Conservation (phyloP, 2,329 filamentous ascomycete genomes). For the Paradendryphiella salina region DNA sequence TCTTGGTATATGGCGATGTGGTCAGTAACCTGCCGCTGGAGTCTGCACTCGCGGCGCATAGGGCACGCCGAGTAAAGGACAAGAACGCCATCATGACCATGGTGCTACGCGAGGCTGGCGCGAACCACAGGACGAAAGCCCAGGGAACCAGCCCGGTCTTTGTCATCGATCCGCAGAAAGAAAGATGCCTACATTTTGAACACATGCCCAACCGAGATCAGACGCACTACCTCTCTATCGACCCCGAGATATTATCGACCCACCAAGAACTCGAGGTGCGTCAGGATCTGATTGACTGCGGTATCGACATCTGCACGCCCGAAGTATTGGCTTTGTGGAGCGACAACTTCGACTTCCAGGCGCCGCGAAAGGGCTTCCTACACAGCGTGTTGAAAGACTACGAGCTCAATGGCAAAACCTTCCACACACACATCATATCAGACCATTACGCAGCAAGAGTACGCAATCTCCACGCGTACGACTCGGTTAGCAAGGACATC, state of each 20-base stretch:
- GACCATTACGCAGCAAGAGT: constrained; percentile 86
- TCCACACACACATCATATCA: constrained; percentile 83
- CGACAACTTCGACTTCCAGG: constrained; percentile 96
- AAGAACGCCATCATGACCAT: constrained; percentile 98
- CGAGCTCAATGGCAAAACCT: constrained; percentile 95
- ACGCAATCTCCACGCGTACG: constrained; percentile 84
- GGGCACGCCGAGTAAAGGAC: constrained; percentile 76
- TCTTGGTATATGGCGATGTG: constrained; percentile 89
- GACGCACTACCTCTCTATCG: constrained; percentile 70
- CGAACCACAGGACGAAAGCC: constrained; percentile 74
- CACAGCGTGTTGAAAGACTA: constrained; percentile 94
- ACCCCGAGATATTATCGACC: constrained; percentile 75
- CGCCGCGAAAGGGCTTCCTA: constrained; percentile 83
- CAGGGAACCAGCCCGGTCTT: constrained; percentile 79
- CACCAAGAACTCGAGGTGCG: constrained; percentile 79
- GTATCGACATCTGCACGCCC: constrained; percentile 95
- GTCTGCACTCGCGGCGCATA: constrained; percentile 74
- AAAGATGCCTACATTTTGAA: constrained; percentile 90
- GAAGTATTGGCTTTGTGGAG: constrained; percentile 95
- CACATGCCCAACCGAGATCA: constrained; percentile 74
- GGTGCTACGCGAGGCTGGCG: constrained; percentile 77
- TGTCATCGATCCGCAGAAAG: constrained; percentile 76
- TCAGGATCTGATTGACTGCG: constrained; percentile 87
- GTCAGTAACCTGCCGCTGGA: constrained; percentile 90
- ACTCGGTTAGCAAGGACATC: constrained; percentile 85